Conservation (phyloP, 2,329 filamentous ascomycete species). For the Diplocarpon rosae region DNA sequence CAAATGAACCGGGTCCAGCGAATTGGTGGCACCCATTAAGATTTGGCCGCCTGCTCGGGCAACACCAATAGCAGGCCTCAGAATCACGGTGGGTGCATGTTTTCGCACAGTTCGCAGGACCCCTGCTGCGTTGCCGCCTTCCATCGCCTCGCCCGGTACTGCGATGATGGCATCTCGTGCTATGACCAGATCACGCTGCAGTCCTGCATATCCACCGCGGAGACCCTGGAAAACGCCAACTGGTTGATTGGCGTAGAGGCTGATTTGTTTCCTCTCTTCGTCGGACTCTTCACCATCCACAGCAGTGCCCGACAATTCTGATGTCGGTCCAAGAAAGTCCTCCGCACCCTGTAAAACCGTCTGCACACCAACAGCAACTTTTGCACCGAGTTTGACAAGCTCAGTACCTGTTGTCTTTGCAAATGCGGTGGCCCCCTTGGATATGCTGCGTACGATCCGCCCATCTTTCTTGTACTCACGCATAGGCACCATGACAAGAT, state of each 20-base stretch:
- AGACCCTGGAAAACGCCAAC: conserved; percentile 80
- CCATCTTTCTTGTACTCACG: conserved; percentile 91
- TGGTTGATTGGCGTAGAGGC: conserved; percentile 88
- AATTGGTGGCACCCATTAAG: conserved; percentile 83
- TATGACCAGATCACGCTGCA: conserved; percentile 77
- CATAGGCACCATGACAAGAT: conserved; percentile 82
- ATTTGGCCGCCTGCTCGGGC: conserved; percentile 83
- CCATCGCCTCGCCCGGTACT: conserved; percentile 82
- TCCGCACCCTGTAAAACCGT: conserved; percentile 86
- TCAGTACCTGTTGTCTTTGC: conserved; percentile 89
- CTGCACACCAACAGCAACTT: conserved; percentile 88
- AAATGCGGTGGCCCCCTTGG: conserved; percentile 83
- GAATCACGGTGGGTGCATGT: conserved; percentile 83
- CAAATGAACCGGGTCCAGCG: conserved; percentile 72
- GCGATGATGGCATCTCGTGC: conserved; percentile 89
- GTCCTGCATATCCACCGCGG: conserved; percentile 67
- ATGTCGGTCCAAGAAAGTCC: conserved; percentile 49
- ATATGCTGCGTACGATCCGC: conserved; percentile 78
- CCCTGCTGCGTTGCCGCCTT: conserved; percentile 69
- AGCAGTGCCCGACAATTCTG: conserved; percentile 27
- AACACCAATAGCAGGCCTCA: conserved; percentile 82
- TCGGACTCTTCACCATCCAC: conserved; percentile 49
- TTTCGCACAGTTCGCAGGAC: conserved; percentile 68
- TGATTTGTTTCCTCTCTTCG: conserved; percentile 68
- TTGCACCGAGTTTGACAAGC: conserved; percentile 87